phyloP scores from a whole-genome alignment of 805 yeast species.

The Saccharomycopsis babjevae region DNA sequence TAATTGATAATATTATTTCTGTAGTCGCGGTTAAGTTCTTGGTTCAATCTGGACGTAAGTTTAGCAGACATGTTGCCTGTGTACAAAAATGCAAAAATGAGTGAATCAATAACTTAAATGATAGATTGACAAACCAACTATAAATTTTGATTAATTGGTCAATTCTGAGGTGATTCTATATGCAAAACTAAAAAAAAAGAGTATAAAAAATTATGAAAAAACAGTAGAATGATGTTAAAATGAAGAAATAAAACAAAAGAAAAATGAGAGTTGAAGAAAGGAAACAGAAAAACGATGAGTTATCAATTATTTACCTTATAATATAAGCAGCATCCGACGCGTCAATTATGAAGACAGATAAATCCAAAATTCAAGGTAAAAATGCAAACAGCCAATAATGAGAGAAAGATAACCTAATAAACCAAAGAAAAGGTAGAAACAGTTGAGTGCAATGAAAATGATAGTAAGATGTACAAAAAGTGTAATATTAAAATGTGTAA shows the following conservation, averaged over 20 bases:
- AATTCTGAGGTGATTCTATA: background rate
- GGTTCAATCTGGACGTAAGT: slow-evolving; percentile 3
- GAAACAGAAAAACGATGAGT: background rate
- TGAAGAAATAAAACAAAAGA: background rate
- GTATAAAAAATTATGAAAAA: background rate
- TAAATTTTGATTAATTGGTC: background rate
- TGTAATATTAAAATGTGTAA: background rate
- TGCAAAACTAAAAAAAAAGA: background rate
- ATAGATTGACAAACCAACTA: background rate
- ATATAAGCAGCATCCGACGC: background rate
- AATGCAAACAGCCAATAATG: background rate
- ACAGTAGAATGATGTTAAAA: background rate
- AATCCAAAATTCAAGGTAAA: background rate
- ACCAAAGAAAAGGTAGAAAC: background rate
- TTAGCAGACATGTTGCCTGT: background rate
- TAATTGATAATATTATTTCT: slow-evolving; percentile 5
- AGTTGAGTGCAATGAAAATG: too few relatives aligned
- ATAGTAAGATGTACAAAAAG: too few relatives aligned
- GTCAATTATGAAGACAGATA: background rate
- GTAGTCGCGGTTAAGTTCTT: slow-evolving; percentile 1
- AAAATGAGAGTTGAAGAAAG: background rate
- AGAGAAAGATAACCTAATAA: background rate
- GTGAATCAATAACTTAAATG: background rate
- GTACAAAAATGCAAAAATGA: background rate
- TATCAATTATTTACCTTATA: background rate